A percentile compares a stretch with the other conserved stretches of the same genome.
phyloP scores from a whole-genome alignment of 208 protist genomes.

The Crithidia expoeki region DNA sequence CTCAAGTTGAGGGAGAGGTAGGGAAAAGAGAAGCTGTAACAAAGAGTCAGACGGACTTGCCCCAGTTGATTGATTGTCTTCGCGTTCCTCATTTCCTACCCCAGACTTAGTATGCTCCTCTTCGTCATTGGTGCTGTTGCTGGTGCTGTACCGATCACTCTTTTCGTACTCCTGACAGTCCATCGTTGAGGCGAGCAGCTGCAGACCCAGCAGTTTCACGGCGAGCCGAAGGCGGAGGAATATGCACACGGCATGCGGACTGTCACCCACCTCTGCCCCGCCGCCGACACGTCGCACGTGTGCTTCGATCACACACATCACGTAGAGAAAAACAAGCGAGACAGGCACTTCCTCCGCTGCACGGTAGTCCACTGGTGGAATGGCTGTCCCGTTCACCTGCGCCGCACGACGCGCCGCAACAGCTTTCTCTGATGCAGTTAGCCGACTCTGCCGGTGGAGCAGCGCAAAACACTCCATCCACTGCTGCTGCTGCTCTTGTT shows the following conservation, averaged over 20 bases:
- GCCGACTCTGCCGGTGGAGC: constrained; percentile 43
- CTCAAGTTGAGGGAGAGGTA: background rate
- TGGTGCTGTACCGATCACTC: constrained; percentile 7
- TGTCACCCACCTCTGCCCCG: background rate
- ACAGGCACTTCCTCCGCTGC: constrained; percentile 25
- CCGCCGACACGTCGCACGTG: constrained; percentile 30
- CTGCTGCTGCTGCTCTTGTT: constrained; percentile 9
- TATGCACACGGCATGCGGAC: background rate
- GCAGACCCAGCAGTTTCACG: constrained; percentile 29
- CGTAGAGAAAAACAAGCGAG: constrained; percentile 23
- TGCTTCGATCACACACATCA: constrained; percentile 40
- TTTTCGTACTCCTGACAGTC: constrained; percentile 4
- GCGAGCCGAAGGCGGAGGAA: constrained; percentile 20
- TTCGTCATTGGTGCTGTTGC: constrained; percentile 13
- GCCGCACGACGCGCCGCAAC: constrained; percentile 17
- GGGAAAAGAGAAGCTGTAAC: background rate
- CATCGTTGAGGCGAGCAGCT: constrained; percentile 16
- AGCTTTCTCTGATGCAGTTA: constrained; percentile 18
- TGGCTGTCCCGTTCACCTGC: constrained; percentile 4
- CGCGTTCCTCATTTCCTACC: background rate
- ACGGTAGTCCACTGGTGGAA: constrained; percentile 27
- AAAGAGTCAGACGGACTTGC: background rate
- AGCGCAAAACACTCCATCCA: constrained; percentile 43
- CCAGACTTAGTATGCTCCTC: background rate
- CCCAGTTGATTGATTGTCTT: too few relatives aligned